Base-by-base conservation (phyloP, 805 yeast species). In the Yarrowia keelungensis region DNA sequence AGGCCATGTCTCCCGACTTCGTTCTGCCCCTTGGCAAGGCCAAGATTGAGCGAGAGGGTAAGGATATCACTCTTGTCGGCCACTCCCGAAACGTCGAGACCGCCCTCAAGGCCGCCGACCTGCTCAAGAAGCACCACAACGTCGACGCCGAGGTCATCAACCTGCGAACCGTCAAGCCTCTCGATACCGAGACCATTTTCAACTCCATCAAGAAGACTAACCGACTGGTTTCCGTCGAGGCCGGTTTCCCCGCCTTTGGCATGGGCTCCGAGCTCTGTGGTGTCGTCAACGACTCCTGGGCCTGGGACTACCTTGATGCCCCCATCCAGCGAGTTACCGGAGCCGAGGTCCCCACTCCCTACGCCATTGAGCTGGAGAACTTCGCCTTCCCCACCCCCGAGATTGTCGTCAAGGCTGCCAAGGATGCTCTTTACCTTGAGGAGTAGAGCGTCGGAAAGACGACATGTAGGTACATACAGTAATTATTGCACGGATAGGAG, bases 311-410 rank as follows among this genome's bases (percentile, higher is more conserved):
- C 87, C 87, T 95, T 78, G 99, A 95, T 82, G 97, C 98, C 71
- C 99, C 99, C 75, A 91, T 95, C 74, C 97, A 89, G 84, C 92
- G 99, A 86, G 94, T 93, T 76, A 95, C 99, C 70, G 99, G 99
- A 81, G 97, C 98, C 79, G 99, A 95, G 84, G 98, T 93, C 41
- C 99, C 99, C 81, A 95, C 99, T 74, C 99, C 99, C 73, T 95
- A 95, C 79, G 97, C 97, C 75, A 87, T 88, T 81, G 93, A 89
- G 83, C 86, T 95, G 79, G 99, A 95, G 87, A 96, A 90, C 83
- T 91, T 95, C 79, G 97, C 98, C 69, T 95, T 95, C 97, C 99
- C 99, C 81, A 97, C 93, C 80, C 85, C 91, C 69, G 94, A 91
- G 77, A 87, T 92, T 73, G 90, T 95, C 75, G 86, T 90, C 78